Base-by-base conservation (phyloP, 106 monocot genomes). In the Dendrobium chrysotoxum region DNA sequence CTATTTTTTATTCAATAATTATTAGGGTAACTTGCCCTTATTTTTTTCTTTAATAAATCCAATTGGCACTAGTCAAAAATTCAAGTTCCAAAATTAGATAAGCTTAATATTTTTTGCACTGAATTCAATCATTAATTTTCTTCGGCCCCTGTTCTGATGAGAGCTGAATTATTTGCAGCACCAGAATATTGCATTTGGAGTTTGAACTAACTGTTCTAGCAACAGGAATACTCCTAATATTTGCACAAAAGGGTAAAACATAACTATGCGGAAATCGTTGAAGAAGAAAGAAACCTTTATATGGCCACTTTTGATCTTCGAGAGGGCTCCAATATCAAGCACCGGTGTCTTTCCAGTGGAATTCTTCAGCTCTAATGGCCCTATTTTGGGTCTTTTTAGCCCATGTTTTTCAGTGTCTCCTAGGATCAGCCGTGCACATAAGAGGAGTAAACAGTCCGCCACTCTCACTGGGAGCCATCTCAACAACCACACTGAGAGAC, bases 331-430 rank as follows among this genome's bases (percentile, higher is more conserved):
- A 40, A 94, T 78, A 26, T 94, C 93, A 4, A 94, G 80, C 9
- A 94, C 93, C 1, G 93, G 95, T 8, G 95, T 91, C 88, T 91
- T 95, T 3, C 95, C 95, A 1, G 86, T 83, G 45, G 80, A 80
- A 42, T 57, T 80, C 80, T 95, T 95, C 58, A 89, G 79, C 41
- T 91, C 79, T 20, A 94, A 58, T 0, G 93, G 93, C 26, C 93
- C 93, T 11, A 84, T 78, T 53, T 91, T 87, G 23, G 93, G 91
- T 74, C 93, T 72, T 65, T 44, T 53, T n/a, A 94, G 81, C 8
- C 91, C 91, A 17, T 84, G 80, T 72, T 81, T 87, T 23, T 81
- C 87, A 7, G 91, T 91, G 5, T 83, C 68, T 50, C 93, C 93
- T 12, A 94, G 66, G 25, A 82, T 81, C 35, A 89, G 15, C 80